Evolutionary conservation across 345 rosid species (phyloP).

Genomic region (Schrenkiella parvula): DNA sequence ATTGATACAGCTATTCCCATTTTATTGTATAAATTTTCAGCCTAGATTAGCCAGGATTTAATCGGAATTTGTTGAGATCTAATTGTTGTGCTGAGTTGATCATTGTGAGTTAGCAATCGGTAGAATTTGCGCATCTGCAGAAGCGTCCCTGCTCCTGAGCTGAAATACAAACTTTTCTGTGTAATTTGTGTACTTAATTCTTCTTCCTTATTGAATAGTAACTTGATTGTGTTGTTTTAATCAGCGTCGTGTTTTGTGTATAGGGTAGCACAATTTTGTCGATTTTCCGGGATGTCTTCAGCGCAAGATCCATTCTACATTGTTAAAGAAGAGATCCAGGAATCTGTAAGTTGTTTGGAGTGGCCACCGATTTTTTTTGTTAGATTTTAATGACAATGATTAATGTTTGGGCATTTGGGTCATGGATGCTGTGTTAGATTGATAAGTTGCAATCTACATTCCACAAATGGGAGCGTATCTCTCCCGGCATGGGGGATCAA

Average conservation of each 20-base stretch:
- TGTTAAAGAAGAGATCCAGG: constrained; percentile 97
- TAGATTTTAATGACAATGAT: neutral
- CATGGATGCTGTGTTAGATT: constrained; percentile 48
- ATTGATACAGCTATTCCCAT: neutral
- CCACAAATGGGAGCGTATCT: constrained; percentile 80
- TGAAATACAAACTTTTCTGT: too few species aligned
- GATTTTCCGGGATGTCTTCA: constrained; percentile 58
- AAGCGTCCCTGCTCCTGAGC: neutral
- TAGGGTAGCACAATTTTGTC: neutral
- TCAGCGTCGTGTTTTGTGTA: neutral
- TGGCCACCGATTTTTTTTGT: neutral
- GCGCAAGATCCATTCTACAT: constrained; percentile 98
- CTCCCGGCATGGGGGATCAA: constrained; percentile 59
- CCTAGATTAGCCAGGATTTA: neutral
- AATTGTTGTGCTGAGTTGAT: neutral
- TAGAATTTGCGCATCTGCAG: neutral
- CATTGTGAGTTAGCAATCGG: neutral
- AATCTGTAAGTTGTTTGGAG: constrained; percentile 63
- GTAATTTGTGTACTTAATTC: neutral
- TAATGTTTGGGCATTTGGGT: constrained; percentile 1
- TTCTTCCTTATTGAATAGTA: neutral
- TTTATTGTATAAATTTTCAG: neutral
- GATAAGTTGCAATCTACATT: constrained; percentile 83
- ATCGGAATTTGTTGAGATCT: constrained; percentile 3
- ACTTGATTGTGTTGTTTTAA: neutral